Base-by-base conservation (phyloP, 108 stramenopile species). In the Cyclotella sp. region DNA sequence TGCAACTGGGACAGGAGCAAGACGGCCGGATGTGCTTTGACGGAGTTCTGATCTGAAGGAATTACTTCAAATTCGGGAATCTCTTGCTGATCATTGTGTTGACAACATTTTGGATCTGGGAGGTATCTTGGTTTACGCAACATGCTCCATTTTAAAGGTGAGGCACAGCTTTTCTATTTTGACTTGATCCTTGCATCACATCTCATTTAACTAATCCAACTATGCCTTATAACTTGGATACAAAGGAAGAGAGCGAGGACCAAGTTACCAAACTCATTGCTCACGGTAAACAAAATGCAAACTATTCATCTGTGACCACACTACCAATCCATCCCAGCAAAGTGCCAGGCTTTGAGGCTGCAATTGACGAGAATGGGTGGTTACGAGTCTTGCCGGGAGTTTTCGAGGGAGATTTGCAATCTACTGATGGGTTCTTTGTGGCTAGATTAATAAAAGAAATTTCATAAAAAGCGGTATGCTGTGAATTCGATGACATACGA, bases 341-440 rank as follows among this genome's bases (percentile, higher is more conserved):
- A 72, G 88, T 94, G 16, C 93, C 93, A 12, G 93, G 93, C 13
- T 94, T 90, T 68, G 90, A 91, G 55, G 81, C 75, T 63, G 87
- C 90, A 52, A 92, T 94, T 68, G 87, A 89, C 67, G 81, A 87
- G 29, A 85, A 92, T 53, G 93, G 93, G 30, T 92, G 88, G 87
- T 64, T 94, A 26, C 70, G 93, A 63, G 87, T 94, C 4, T 26
- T 94, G 22, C 93, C 93, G 16, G 90, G 91, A 26, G 63, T 84
- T 22, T 57, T 91, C 53, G 55, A 70, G 42, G 87, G 83, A n/a
- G 68, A 79, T 40, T 62, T 91, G 28, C 27, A 63, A 47, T 70
- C 61, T 47, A 85, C 89, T 15, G 93, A 94, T 86, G 93, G 93
- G 10, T 94, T 94, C 68, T 94, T 94, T 76, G 90, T 92, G 6